Percentiles rank a stretch among this genome's conserved stretches.
Evolutionary conservation across 2,329 filamentous ascomycete genomes (phyloP).

Genomic region (Plenodomus lindquistii): DNA sequence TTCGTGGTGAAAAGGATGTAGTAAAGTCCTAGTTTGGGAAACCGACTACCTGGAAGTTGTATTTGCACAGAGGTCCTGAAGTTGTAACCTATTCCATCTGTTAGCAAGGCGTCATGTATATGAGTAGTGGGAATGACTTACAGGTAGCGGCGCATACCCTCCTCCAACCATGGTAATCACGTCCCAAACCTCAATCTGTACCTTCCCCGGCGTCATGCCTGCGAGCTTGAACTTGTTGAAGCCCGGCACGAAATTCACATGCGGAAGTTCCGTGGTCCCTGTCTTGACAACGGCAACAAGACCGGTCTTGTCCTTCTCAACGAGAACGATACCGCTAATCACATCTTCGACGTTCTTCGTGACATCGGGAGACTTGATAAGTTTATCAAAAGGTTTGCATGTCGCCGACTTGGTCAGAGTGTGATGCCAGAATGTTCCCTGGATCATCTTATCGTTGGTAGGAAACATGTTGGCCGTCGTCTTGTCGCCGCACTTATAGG

Average conservation of each 20-base stretch:
- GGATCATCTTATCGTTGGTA: slow-evolving; percentile 14
- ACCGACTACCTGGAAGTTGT: too few species aligned
- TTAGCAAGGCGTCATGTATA: too few species aligned
- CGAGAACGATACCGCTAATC: slow-evolving; percentile 16
- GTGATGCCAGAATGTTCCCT: slow-evolving; percentile 24
- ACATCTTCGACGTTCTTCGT: slow-evolving; percentile 10
- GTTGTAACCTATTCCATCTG: too few species aligned
- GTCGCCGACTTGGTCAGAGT: too few species aligned
- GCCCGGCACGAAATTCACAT: slow-evolving; percentile 9
- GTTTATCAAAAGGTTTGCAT: slow-evolving; percentile 46
- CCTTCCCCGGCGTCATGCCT: slow-evolving; percentile 23
- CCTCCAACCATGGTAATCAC: slow-evolving; percentile 24
- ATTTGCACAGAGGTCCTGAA: too few species aligned
- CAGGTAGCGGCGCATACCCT: slow-evolving; percentile 17
- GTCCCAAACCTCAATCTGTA: slow-evolving; percentile 31
- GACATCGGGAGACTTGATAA: slow-evolving; percentile 33
- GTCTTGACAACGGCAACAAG: slow-evolving; percentile 29
- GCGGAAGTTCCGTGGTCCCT: slow-evolving; percentile 17
- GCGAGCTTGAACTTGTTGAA: slow-evolving; percentile 29
- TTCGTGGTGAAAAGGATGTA: too few species aligned
- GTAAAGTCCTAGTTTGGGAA: too few species aligned
- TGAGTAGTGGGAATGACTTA: too few species aligned
- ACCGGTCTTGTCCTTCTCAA: slow-evolving; percentile 13
- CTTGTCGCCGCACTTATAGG: slow-evolving; percentile 41
- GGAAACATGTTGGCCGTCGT: slow-evolving; percentile 26